phyloP scores from a whole-genome alignment of 2,329 filamentous ascomycete genomes.

The Sclerotinia trifoliorum region DNA sequence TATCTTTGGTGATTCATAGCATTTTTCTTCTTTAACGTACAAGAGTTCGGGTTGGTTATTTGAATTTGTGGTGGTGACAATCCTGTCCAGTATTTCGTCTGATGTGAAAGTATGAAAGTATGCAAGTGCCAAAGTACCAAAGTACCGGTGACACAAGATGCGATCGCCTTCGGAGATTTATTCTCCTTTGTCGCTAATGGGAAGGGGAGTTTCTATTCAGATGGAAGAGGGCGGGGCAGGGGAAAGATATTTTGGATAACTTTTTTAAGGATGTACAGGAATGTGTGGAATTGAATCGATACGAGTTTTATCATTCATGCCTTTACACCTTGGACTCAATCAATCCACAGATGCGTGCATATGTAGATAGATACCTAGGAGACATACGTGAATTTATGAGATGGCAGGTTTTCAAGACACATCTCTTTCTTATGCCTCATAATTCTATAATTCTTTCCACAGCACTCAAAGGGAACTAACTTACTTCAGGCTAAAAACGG shows the following conservation, averaged over 20 bases:
- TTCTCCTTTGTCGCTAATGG: slow-evolving; percentile 5
- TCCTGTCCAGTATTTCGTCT: background rate
- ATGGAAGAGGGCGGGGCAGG: background rate
- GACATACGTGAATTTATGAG: background rate
- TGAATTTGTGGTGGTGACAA: slow-evolving; percentile 5
- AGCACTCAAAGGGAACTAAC: background rate
- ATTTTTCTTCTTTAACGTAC: background rate
- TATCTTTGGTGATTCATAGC: slow-evolving; percentile 9
- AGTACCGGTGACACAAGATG: slow-evolving; percentile 1
- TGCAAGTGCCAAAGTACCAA: background rate
- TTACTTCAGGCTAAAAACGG: background rate
- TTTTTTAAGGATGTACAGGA: background rate
- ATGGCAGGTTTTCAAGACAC: background rate
- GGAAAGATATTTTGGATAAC: background rate
- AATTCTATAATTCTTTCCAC: no score
- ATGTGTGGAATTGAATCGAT: background rate
- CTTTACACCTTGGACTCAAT: no score
- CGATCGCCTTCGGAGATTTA: slow-evolving; percentile 6
- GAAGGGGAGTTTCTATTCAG: background rate
- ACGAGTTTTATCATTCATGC: background rate
- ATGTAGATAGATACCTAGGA: no score
- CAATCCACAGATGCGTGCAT: no score
- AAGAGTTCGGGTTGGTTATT: background rate
- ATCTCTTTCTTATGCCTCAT: background rate
- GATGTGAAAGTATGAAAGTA: background rate